Evolutionary conservation across 768 basidiomycete species (phyloP).

Genomic region (Boletus patriciae): DNA sequence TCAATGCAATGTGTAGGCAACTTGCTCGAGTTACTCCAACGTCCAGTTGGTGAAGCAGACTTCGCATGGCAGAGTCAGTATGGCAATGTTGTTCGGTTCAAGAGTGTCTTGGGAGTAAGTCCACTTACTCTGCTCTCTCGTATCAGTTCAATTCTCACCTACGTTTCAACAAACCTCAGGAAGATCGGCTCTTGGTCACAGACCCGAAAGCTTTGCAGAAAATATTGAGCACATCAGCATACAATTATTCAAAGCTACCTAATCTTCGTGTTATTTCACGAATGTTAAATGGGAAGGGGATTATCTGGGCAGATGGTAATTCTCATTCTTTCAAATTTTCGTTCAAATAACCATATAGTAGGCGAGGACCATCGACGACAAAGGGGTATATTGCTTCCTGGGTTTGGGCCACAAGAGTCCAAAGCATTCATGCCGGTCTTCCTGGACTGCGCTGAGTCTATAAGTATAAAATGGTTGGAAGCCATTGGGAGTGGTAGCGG

Average conservation of each 20-base stretch:
- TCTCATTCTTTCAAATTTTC: not conserved
- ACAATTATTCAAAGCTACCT: slow-evolving; percentile 40
- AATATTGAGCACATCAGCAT: slow-evolving; percentile 42
- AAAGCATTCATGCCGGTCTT: slow-evolving; percentile 52
- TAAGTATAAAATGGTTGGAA: slow-evolving; percentile 21
- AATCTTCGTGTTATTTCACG: slow-evolving; percentile 17
- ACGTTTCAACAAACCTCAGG: slow-evolving; percentile 27
- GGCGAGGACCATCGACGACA: slow-evolving; percentile 51
- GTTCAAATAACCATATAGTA: slow-evolving; percentile 12
- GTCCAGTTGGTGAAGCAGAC: slow-evolving; percentile 28
- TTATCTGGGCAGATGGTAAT: slow-evolving; percentile 43
- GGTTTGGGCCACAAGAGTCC: slow-evolving; percentile 52
- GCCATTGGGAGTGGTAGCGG: not conserved
- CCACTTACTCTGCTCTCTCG: not conserved
- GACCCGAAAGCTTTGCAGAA: slow-evolving; percentile 46
- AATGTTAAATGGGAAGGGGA: slow-evolving; percentile 31
- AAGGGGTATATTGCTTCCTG: slow-evolving; percentile 52
- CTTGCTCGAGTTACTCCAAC: slow-evolving; percentile 24
- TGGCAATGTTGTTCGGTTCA: slow-evolving; percentile 27
- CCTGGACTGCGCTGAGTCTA: slow-evolving; percentile 31
- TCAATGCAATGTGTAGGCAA: slow-evolving; percentile 24
- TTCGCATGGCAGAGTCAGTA: slow-evolving; percentile 33
- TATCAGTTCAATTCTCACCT: too few relatives aligned
- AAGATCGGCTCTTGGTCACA: slow-evolving; percentile 44
- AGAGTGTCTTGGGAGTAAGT: slow-evolving; percentile 25